Evolutionary conservation across 768 basidiomycete genomes (phyloP).

Genomic region (Stropharia rugosoannulata): DNA sequence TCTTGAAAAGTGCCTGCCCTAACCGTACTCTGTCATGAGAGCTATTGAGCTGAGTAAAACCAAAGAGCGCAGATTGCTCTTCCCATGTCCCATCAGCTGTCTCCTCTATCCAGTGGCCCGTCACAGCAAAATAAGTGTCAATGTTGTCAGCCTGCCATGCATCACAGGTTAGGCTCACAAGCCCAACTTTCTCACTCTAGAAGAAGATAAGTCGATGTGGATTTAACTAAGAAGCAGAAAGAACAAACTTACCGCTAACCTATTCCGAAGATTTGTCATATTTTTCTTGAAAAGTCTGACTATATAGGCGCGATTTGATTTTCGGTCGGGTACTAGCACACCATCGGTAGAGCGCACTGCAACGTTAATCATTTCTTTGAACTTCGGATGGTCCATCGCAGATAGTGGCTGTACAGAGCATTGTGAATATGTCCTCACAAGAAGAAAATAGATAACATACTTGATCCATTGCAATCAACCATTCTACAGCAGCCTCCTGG

Average conservation of each 20-base stretch:
- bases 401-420: conserved; percentile 8
- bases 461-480: conserved; percentile 9
- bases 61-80: conserved; percentile 26
- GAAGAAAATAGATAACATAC: background rate
- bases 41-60: conserved; percentile 32
- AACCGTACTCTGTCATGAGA: conserved; percentile 32
- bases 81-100: conserved; percentile 19
- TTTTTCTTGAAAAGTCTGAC: conserved; percentile 8
- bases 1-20: conserved; percentile 35
- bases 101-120: conserved; percentile 34
- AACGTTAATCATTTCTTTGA: conserved; percentile 12
- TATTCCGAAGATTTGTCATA: background rate
- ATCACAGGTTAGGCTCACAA: conserved; percentile 28
- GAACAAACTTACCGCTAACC: conserved; percentile 4
- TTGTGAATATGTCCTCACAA: too few species aligned
- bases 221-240: background rate
- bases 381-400: conserved; percentile 9
- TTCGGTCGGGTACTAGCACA: conserved; percentile 2
- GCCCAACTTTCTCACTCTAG: conserved; percentile 3
- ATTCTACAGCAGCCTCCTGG: conserved; percentile 4
- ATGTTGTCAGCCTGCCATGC: conserved; percentile 35
- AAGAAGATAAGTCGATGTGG: background rate
- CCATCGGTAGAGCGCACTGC: conserved; percentile 4
- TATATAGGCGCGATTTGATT: conserved; percentile 1
- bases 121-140: conserved; percentile 36